A percentile compares a stretch with the other conserved stretches of the same genome.
These are phyloP conservation scores for Acanthochlamys bracteata DNA, from an alignment of 106 monocot genomes.

Conservation along the genomic window DNA sequence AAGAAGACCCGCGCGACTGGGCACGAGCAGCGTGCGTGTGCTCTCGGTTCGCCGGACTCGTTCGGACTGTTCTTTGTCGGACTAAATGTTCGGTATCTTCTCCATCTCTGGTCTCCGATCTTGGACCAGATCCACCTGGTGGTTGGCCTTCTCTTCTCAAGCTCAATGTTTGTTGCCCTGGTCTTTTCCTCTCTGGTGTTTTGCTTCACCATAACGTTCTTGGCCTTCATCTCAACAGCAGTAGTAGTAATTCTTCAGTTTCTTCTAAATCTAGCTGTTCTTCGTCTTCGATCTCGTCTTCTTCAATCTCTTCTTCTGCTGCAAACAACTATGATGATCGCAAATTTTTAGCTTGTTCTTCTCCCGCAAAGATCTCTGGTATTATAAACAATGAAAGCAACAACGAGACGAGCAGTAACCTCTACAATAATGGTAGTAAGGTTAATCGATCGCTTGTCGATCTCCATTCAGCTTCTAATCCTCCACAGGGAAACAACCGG, in stretches of 20 bases:
- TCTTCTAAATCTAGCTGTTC: neutral
- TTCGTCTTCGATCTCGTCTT: constrained; percentile 1
- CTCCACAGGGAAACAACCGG: no score
- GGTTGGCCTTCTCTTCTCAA: constrained; percentile 65
- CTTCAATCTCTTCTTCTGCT: neutral
- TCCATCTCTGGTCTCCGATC: constrained; percentile 19
- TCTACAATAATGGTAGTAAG: no score
- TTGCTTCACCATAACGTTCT: constrained; percentile 80
- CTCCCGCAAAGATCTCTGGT: no score
- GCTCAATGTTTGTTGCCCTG: constrained; percentile 90
- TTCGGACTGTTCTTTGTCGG: constrained; percentile 37
- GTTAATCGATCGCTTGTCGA: constrained; percentile 46
- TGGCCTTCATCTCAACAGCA: constrained; percentile 84
- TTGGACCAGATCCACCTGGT: constrained; percentile 8
- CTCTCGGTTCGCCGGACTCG: constrained; percentile 48
- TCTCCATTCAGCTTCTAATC: no score
- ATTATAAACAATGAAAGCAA: no score
- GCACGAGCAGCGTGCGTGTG: constrained; percentile 55
- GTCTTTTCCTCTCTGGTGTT: constrained; percentile 68
- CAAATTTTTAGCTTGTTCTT: no score
- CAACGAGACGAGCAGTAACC: no score
- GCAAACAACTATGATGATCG: no score
- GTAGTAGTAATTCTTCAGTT: constrained; percentile 40
- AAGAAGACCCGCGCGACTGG: constrained; percentile 73
- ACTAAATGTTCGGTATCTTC: constrained; percentile 30